Evolutionary conservation across 768 basidiomycete species (phyloP), one percentile per base, ranked within the genome.

Genomic region (Gautieria morchelliformis): DNA sequence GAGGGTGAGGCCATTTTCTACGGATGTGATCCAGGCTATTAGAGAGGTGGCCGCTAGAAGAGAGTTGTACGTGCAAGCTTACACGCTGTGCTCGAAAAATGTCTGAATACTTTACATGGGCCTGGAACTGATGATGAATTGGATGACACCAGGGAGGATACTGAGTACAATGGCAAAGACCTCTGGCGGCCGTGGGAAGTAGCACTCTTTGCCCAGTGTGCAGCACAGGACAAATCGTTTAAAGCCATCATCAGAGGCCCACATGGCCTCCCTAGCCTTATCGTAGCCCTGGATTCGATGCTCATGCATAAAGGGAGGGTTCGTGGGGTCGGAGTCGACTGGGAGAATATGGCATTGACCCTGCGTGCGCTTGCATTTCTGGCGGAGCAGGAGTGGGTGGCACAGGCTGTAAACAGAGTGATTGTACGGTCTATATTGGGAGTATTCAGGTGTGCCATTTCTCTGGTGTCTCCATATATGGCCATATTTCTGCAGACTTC

Each of bases 171-270:
- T 17, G 20, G 8, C 9, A 9, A 8, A 17, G 48, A 49, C 27
- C 3, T 35, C 20, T 44, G 30, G 24, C 53, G 53, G n/a, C 27
- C 53, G 3, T 55, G 53, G 53, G 53, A 55, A 33, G 53, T 55
- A 1, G 53, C 53, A 14, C 40, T 55, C n/a, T 55, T 55, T 42
- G 53, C 53, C 22, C 53, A 44, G 15, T 55, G 53, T 41, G 40
- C 41, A 4, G 2, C 48, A 19, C 24, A 19, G 19, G 42, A 35
- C 32, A 22, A 22, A 12, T 44, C 15, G 32, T 55, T 55, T 17
- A 42, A 30, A 55, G 10, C 15, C 14, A 17, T 45, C 32, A 42
- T 55, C 27, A 4, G 46, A 17, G 41, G 53, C 20, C 41, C 53
- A 3, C 22, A n/a, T 17, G 53, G 53, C 3, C 32, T 55, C 32